phyloP scores from a whole-genome alignment of 192 early-diverging fungal species.

The Chytriomyces confervae region DNA sequence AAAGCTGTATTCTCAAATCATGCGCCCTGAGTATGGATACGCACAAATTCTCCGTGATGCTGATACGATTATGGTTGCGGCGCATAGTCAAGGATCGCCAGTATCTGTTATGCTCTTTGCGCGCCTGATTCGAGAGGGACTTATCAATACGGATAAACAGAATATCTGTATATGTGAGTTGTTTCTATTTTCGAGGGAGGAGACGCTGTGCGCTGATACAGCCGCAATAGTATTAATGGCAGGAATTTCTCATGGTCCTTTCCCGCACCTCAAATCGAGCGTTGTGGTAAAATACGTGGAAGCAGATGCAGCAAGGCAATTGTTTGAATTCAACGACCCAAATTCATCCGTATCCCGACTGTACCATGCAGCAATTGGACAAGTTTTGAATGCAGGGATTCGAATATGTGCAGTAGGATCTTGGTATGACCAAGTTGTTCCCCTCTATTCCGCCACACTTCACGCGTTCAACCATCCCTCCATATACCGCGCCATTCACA shows the following conservation, averaged over 20 bases:
- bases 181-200: conserved; percentile 29
- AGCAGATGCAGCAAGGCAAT: conserved; percentile 84
- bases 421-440: conserved; percentile 97
- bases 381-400: conserved; percentile 71
- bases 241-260: conserved; percentile 86
- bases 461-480: conserved; percentile 55
- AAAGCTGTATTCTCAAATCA: conserved; percentile 76
- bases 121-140: conserved; percentile 69
- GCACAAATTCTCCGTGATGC: conserved; percentile 50
- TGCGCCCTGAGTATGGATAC: conserved; percentile 46
- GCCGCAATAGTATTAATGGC: conserved; percentile 62
- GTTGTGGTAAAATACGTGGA: conserved; percentile 88
- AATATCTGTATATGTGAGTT: conserved; percentile 82
- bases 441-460: conserved; percentile 68
- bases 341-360: conserved; percentile 68
- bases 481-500: conserved; percentile 89
- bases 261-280: conserved; percentile 80
- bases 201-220: conserved; percentile 53
- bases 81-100: conserved; percentile 94
- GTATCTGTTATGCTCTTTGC: conserved; percentile 81
- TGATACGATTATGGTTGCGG: conserved; percentile 85
- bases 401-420: conserved; percentile 80
- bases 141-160: conserved; percentile 72
- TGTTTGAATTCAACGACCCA: conserved; percentile 93
- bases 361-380: conserved; percentile 74